Base-by-base conservation (phyloP, 768 basidiomycete genomes). In the Leccinum longicurvipes region DNA sequence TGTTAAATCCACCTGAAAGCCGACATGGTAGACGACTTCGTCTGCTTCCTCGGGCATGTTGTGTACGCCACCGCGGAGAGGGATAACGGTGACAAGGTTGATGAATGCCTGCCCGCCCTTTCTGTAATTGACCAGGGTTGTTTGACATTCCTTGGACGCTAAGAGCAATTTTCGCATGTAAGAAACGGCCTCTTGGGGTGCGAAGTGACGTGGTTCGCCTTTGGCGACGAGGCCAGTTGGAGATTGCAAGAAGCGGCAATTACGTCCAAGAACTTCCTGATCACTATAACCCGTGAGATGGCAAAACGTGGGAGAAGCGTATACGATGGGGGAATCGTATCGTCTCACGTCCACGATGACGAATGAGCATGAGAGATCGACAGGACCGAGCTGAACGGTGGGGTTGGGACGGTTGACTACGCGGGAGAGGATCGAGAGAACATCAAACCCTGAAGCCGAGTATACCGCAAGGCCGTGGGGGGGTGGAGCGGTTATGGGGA, bases 1-100 rank as follows among this genome's bases (percentile, higher is more conserved):
- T 17, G 85, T 85, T 48, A 99, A 77, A 72, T 98, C 93, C 53
- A 97, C 89, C 73, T 99, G 94, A 77, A 99, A 98, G 1, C 97
- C 97, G 50, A 99, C 87, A 64, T 91, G 88, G 68, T 89, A 96
- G 9, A 83, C 85, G 39, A 91, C 79, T 45, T 95, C 87, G 52
- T 84, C 82, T 34, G 79, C 78, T 60, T 85, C 86, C 42, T 83
- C 78, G 60, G 60, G 73, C 41, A 28, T 61, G 65, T 68, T 78
- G 72, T 54, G 60, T 55, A 63, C 76, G 55, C 83, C 90, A 8
- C 87, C 91, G 0, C 77, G 68, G 56, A 98, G 81, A 17, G 97
- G 96, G 34, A 98, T 89, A 64, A 98, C 82, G 23, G 90, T 90
- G 60, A 98, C 85, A 54, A 96, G 84, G 67, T 98, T 99, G 73